phyloP scores from a whole-genome alignment of 2,329 filamentous ascomycete genomes.

The Stagonosporopsis tanaceti region DNA sequence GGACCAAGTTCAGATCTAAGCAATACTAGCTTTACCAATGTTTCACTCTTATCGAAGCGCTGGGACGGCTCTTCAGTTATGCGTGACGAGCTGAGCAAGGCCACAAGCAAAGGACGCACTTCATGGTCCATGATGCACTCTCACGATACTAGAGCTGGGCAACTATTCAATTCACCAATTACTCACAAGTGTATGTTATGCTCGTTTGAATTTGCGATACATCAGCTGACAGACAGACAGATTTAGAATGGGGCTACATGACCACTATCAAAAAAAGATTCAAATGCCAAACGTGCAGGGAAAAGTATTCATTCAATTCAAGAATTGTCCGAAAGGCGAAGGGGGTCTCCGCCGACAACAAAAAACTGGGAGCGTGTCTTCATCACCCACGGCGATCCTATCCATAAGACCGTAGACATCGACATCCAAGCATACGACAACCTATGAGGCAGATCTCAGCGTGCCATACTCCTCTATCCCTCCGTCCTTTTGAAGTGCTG shows the following conservation, averaged over 20 bases:
- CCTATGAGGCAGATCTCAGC: conserved; percentile 1
- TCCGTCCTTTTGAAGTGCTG: not conserved
- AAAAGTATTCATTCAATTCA: conserved; percentile 5
- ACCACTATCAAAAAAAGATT: conserved; percentile 2
- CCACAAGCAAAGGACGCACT: conserved; percentile 4
- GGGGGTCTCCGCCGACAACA: conserved; percentile 7
- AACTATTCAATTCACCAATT: conserved; percentile 4
- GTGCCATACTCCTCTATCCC: not conserved
- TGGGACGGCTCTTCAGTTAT: conserved; percentile 17
- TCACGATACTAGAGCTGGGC: conserved; percentile 2
- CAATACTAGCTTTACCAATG: not conserved
- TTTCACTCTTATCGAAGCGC: not conserved
- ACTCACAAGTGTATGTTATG: conserved; percentile 9
- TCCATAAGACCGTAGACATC: conserved; percentile 1
- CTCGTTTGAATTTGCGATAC: no score
- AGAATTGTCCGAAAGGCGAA: conserved; percentile 1
- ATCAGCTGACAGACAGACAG: not conserved
- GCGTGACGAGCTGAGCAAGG: conserved; percentile 3
- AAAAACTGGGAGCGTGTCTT: conserved; percentile 12
- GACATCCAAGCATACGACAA: conserved; percentile 9
- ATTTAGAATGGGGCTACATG: conserved; percentile 12
- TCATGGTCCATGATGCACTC: conserved; percentile 11
- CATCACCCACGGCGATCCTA: conserved; percentile 13
- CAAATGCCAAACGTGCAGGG: conserved; percentile 13
- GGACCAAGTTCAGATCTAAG: no score